Evolutionary conservation across 805 yeast species (phyloP).

Genomic region (Kodamaea sagamina): DNA sequence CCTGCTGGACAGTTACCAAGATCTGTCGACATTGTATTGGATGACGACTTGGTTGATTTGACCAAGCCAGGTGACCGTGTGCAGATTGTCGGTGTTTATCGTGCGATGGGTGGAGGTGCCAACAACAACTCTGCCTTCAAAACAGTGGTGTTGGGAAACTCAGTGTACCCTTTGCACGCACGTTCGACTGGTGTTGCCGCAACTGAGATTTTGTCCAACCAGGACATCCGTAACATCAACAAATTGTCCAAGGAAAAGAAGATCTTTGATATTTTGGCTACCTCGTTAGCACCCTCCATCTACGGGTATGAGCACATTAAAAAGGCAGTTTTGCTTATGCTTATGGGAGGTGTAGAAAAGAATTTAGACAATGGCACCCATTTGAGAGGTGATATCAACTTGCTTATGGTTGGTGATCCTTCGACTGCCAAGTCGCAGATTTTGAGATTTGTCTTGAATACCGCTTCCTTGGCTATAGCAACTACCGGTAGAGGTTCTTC

Average conservation of each 20-base stretch:
- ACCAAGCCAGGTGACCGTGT: constrained; percentile 96
- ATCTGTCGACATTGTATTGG: constrained; percentile 87
- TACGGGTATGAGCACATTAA: constrained; percentile 92
- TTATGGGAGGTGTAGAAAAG: constrained; percentile 92
- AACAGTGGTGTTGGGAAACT: constrained; percentile 84
- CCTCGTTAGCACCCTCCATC: constrained; percentile 92
- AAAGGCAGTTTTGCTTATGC: constrained; percentile 85
- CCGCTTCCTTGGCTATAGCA: constrained; percentile 94
- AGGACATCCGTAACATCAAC: constrained; percentile 84
- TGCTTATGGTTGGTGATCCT: constrained; percentile 97
- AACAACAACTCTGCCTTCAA: constrained; percentile 67
- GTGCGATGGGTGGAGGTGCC: constrained; percentile 79
- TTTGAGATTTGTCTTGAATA: constrained; percentile 88
- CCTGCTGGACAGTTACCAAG: constrained; percentile 98
- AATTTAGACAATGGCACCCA: constrained; percentile 94
- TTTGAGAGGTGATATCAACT: constrained; percentile 95
- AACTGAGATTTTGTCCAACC: constrained; percentile 66
- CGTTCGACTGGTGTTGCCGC: constrained; percentile 84
- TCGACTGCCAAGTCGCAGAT: constrained; percentile 98
- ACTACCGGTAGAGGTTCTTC: constrained; percentile 99
- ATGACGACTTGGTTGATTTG: constrained; percentile 89
- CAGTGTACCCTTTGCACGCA: constrained; percentile 85
- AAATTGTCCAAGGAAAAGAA: constrained; percentile 67
- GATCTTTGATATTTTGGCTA: constrained; percentile 76
- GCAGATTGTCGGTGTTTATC: constrained; percentile 89